phyloP scores from a whole-genome alignment of 148 eudicot species.

The Rhododendron mucronatum region DNA sequence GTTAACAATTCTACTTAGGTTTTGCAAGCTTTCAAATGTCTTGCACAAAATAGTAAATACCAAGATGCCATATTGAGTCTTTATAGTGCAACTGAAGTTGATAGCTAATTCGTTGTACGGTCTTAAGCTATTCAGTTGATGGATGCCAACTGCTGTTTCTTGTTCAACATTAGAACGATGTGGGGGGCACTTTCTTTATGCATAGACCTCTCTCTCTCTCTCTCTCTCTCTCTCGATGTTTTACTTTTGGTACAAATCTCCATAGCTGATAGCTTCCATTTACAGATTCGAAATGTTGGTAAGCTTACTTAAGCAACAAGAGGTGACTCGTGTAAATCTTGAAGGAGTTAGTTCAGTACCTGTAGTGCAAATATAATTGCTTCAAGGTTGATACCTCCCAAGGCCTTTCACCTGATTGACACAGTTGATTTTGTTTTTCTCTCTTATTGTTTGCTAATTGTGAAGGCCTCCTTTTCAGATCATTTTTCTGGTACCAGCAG shows the following conservation, averaged over 20 bases:
- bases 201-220: neutral
- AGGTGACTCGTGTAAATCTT: neutral
- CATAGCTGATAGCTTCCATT: no score
- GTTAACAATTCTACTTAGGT: neutral
- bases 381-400: neutral
- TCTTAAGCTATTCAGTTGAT: neutral
- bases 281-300: neutral
- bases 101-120: neutral
- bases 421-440: neutral
- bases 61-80: neutral
- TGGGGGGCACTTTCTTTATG: neutral
- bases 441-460: neutral
- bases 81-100: neutral
- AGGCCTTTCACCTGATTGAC: neutral
- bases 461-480: neutral
- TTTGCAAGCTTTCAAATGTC: neutral
- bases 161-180: neutral
- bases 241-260: no score
- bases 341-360: neutral
- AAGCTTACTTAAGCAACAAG: neutral
- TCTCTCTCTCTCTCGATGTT: no score
- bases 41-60: neutral
- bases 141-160: neutral
- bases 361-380: neutral
- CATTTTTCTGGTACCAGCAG: neutral